phyloP scores from a whole-genome alignment of 345 rosid genomes.

The Rhodamnia argentea region DNA sequence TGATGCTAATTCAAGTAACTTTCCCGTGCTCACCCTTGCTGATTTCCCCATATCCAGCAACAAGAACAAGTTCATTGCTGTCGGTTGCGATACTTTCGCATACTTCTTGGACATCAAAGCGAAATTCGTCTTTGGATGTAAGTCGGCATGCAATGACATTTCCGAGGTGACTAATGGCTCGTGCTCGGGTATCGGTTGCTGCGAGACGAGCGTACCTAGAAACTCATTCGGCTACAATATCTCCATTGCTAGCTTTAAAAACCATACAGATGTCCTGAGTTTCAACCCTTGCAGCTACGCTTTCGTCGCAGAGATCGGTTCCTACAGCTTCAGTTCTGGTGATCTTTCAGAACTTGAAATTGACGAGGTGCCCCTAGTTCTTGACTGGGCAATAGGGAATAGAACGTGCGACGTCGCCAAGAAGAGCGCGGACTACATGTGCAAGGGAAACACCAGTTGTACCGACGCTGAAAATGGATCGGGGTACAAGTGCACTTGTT shows the following conservation, averaged over 20 bases:
- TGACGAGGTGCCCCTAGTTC: neutral
- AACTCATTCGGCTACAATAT: neutral
- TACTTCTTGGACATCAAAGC: fast-evolving
- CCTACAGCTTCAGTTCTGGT: neutral
- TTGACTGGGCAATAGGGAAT: slow-evolving; percentile 23
- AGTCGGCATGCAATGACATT: neutral
- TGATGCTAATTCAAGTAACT: fast-evolving
- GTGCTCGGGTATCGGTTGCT: slow-evolving; percentile 16
- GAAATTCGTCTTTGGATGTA: neutral
- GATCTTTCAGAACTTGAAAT: neutral
- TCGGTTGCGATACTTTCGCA: neutral
- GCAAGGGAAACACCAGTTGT: slow-evolving; percentile 9
- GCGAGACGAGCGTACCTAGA: slow-evolving; percentile 5
- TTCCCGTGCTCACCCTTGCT: fast-evolving
- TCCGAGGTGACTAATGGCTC: neutral
- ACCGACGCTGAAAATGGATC: neutral
- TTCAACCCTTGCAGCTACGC: slow-evolving; percentile 18
- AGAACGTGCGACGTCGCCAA: neutral
- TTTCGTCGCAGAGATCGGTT: neutral
- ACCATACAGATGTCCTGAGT: neutral
- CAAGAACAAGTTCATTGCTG: neutral
- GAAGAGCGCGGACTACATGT: neutral
- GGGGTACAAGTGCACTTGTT: slow-evolving; percentile 2
- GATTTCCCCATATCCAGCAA: slow-evolving; percentile 1
- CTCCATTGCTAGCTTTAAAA: fast-evolving